Conservation (phyloP, 108 stramenopile genomes). For the Pseudonitzschia multiseries region DNA sequence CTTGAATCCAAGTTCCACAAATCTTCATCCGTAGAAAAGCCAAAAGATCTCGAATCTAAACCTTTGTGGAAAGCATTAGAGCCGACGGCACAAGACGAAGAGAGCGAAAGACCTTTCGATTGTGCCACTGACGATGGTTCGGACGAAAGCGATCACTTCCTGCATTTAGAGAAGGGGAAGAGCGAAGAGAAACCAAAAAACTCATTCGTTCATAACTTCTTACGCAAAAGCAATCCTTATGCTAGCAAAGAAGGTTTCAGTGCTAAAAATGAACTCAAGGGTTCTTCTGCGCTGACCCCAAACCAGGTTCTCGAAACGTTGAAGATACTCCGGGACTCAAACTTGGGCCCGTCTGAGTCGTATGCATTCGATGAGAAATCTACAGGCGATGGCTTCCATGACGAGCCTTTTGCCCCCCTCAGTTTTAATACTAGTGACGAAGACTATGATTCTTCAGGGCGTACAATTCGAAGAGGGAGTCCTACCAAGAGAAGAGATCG, state of each 20-base stretch:
- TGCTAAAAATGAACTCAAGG: not conserved
- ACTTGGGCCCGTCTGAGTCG: not conserved
- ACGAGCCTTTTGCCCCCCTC: constrained; percentile 11
- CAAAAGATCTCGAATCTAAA: not conserved
- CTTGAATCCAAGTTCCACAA: constrained; percentile 2
- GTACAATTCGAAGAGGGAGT: not conserved
- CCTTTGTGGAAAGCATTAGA: not conserved
- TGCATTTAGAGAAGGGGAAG: constrained; percentile 7
- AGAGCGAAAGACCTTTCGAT: constrained; percentile 4
- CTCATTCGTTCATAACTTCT: not conserved
- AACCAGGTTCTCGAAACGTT: not conserved
- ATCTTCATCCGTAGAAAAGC: not conserved
- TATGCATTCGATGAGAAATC: not conserved
- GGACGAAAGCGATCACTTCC: not conserved
- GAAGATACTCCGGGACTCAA: not conserved
- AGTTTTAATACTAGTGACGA: not conserved
- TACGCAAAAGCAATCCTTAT: not conserved
- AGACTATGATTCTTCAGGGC: not conserved
- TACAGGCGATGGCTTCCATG: not conserved
- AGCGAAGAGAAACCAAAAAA: not conserved
- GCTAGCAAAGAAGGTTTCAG: not conserved
- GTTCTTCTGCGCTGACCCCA: not conserved
- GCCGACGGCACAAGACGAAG: not conserved
- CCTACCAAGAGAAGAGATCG: not conserved
- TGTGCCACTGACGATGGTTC: not conserved